A percentile compares a stretch with the other conserved stretches of the same genome.
These are phyloP conservation scores for Macrophomina phaseolina DNA, from an alignment of 2,329 filamentous ascomycete genomes.

Conservation along the genomic window DNA sequence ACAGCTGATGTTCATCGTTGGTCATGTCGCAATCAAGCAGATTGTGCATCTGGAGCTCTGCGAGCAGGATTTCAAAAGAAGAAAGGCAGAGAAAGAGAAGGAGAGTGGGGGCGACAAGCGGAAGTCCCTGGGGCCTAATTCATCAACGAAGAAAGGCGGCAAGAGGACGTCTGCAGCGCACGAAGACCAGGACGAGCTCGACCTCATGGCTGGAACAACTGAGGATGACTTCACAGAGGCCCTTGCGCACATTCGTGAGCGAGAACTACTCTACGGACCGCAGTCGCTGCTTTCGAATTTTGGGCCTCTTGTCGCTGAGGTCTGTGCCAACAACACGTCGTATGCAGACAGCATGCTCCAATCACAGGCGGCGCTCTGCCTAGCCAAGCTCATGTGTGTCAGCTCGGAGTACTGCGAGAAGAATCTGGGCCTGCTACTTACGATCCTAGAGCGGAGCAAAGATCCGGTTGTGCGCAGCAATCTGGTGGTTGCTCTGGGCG, in stretches of 20 bases:
- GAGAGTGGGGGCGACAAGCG: conserved; percentile 33
- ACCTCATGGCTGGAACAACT: conserved; percentile 94
- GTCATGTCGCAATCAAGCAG: conserved; percentile 97
- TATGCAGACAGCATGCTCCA: conserved; percentile 91
- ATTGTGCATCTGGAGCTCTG: conserved; percentile 98
- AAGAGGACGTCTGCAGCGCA: conserved; percentile 58
- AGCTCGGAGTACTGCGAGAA: conserved; percentile 94
- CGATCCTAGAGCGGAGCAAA: conserved; percentile 92
- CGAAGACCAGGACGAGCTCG: conserved; percentile 84
- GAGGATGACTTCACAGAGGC: conserved; percentile 92
- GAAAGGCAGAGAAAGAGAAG: conserved; percentile 90
- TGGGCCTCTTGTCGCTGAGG: conserved; percentile 87
- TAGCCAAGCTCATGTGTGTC: conserved; percentile 99
- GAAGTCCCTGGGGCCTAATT: conserved; percentile 40
- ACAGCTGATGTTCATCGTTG: conserved; percentile 91
- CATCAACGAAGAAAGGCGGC: conserved; percentile 44
- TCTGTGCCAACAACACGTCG: conserved; percentile 91
- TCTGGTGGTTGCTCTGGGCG: conserved; percentile 92
- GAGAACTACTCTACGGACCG: conserved; percentile 81
- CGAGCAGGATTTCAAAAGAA: conserved; percentile 95
- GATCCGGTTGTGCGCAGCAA: conserved; percentile 94
- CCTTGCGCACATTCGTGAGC: conserved; percentile 82
- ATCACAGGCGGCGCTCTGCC: conserved; percentile 88
- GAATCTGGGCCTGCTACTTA: conserved; percentile 91
- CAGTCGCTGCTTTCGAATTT: conserved; percentile 87